phyloP scores from a whole-genome alignment of 2,329 filamentous ascomycete species.

The Ophiostoma quercus region DNA sequence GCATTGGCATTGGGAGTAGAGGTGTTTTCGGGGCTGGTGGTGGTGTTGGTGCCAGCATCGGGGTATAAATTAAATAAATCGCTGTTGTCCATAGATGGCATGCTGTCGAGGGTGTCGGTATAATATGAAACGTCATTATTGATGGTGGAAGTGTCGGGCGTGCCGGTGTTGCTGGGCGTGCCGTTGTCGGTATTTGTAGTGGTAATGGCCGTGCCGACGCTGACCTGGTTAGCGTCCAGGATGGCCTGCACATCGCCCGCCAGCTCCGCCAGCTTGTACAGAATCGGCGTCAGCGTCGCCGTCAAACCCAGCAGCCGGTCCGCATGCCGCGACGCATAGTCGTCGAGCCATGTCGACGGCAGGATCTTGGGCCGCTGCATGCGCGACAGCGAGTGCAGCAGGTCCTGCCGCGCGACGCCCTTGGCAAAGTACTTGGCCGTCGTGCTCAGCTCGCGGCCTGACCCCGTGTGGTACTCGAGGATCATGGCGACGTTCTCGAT shows the following conservation, averaged over 20 bases:
- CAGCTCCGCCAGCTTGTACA: slow-evolving; percentile 23
- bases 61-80: neutral
- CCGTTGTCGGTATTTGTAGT: neutral
- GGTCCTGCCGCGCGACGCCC: slow-evolving; percentile 26
- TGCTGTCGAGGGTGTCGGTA: neutral
- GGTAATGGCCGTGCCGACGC: neutral
- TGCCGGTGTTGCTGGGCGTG: neutral
- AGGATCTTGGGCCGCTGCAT: slow-evolving; percentile 25
- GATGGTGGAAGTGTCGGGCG: neutral
- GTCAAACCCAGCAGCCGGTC: slow-evolving; percentile 26
- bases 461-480: slow-evolving; percentile 23
- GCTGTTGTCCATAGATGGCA: neutral
- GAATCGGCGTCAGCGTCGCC: slow-evolving; percentile 21
- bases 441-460: slow-evolving; percentile 22
- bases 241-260: slow-evolving; percentile 25
- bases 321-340: slow-evolving; percentile 23
- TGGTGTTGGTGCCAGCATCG: neutral
- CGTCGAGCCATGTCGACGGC: slow-evolving; percentile 25
- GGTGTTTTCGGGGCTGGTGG: neutral
- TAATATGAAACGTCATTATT: neutral
- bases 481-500: slow-evolving; percentile 26
- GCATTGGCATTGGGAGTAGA: neutral
- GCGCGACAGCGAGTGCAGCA: slow-evolving; percentile 24
- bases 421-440: slow-evolving; percentile 26
- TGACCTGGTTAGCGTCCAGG: neutral